These are phyloP conservation scores for Peronosclerospora sorghi DNA, from an alignment of 352 stramenopile species.

Conservation along the genomic window DNA sequence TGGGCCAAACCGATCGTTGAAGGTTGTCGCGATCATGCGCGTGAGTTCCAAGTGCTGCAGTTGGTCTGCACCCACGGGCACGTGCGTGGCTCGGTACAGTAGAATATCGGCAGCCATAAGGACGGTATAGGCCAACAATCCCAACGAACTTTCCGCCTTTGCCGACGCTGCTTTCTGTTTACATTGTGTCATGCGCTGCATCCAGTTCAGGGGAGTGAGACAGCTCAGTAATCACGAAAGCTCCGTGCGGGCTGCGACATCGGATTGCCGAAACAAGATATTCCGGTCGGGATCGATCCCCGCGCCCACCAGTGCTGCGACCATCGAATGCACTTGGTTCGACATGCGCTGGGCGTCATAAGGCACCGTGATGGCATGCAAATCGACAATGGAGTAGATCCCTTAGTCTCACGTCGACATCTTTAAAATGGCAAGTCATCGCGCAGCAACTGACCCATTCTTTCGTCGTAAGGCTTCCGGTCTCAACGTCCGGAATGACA, in stretches of 20 bases:
- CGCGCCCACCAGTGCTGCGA: slow-evolving; percentile 91
- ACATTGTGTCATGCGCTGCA: slow-evolving; percentile 99
- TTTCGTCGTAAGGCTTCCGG: slow-evolving; percentile 7
- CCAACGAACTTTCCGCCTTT: slow-evolving; percentile 71
- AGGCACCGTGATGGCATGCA: slow-evolving; percentile 97
- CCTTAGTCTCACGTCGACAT: no score
- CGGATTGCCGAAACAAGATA: slow-evolving; percentile 77
- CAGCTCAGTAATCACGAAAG: slow-evolving; percentile 96
- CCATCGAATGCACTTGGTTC: slow-evolving; percentile 82
- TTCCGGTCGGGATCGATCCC: slow-evolving; percentile 76
- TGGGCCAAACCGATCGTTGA: slow-evolving; percentile 92
- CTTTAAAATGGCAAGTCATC: slow-evolving; percentile 3
- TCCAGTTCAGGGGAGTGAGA: slow-evolving; percentile 94
- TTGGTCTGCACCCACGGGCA: slow-evolving; percentile 97
- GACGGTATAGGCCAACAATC: slow-evolving; percentile 97
- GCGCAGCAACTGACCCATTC: neutral
- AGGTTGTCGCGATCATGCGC: slow-evolving; percentile 91
- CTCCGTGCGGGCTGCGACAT: slow-evolving; percentile 86
- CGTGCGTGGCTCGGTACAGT: slow-evolving; percentile 94
- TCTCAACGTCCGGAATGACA: slow-evolving; percentile 14
- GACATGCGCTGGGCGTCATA: slow-evolving; percentile 87
- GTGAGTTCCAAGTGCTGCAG: slow-evolving; percentile 98
- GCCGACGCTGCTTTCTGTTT: slow-evolving; percentile 93
- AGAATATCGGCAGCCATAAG: slow-evolving; percentile 99
- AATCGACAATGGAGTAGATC: slow-evolving; percentile 90